Evolutionary conservation across 2,329 filamentous ascomycete species (phyloP).

Genomic region (Colletotrichum tropicicola): DNA sequence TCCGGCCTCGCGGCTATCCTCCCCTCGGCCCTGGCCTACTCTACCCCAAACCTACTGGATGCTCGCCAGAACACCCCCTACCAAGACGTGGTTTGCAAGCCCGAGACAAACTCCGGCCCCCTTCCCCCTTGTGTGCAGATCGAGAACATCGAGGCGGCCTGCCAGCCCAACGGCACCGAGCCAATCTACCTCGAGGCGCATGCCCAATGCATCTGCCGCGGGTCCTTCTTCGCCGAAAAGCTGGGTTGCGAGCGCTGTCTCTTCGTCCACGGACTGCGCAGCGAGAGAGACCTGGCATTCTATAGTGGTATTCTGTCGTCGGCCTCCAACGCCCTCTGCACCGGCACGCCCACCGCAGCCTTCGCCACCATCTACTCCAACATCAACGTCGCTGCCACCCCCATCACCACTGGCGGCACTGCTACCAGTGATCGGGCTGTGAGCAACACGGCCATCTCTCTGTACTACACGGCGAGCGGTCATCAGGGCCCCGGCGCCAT

Average conservation of each 20-base stretch:
- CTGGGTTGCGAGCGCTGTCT: slow-evolving; percentile 51
- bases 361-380: slow-evolving; percentile 45
- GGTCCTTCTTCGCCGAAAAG: slow-evolving; percentile 54
- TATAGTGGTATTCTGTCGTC: slow-evolving; percentile 44
- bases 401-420: slow-evolving; percentile 42
- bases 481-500: slow-evolving; percentile 50
- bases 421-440: slow-evolving; percentile 42
- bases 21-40: slow-evolving; percentile 5
- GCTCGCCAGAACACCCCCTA: slow-evolving; percentile 32
- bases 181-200: slow-evolving; percentile 34
- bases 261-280: slow-evolving; percentile 48
- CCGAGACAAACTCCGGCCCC: slow-evolving; percentile 7
- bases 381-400: slow-evolving; percentile 36
- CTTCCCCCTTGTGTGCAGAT: slow-evolving; percentile 41
- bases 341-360: slow-evolving; percentile 45
- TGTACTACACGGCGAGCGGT: slow-evolving; percentile 51
- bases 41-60: slow-evolving; percentile 3
- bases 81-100: slow-evolving; percentile 30
- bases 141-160: slow-evolving; percentile 39
- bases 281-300: slow-evolving; percentile 42
- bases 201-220: slow-evolving; percentile 41
- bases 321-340: slow-evolving; percentile 47
- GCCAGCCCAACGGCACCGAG: slow-evolving; percentile 39
- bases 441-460: slow-evolving; percentile 48
- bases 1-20: slow-evolving; percentile 20